Evolutionary conservation across 2,329 filamentous ascomycete species (phyloP), one percentile per base, ranked within the genome.

Genomic region (Ambrosiella beaveri): DNA sequence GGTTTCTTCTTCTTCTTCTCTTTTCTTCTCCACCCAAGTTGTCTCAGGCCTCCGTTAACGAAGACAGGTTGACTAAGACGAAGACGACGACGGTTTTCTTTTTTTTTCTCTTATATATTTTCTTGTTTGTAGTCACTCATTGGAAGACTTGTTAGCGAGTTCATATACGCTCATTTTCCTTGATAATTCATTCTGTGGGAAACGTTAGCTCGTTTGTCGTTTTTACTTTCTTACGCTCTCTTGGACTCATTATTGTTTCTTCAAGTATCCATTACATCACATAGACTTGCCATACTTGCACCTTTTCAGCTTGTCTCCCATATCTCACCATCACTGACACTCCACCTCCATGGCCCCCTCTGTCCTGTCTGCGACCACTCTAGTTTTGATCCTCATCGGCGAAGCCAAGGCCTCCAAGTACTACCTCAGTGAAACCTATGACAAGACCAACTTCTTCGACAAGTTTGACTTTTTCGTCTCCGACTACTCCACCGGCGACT

Each of bases 371-470:
- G 57, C 57, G 5, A 39, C 57, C 39, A 39, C 57, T 15, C 7
- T 54, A n/a, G 45, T 36, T 13, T 36, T 54, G 15, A 35, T 49
- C 38, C 47, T 60, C 47, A 35, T 57, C 17, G 49, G 51, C 17
- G 13, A 60, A 19, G 36, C 38, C 27, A 45, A 37, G 36, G 54
- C 50, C 17, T 39, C 57, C 37, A 19, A 44, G 41, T 55, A 57
- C 47, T 37, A 54, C 50, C 53, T 54, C 55, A 44, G 38, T 38
- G 54, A 62, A 41, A 59, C 54, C 17, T 62, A 60, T 39, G 55
- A 62, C 40, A 57, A 39, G 44, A 52, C 41, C 39, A 76, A 76
- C 67, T 76, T 77, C 65, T 73, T 75, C 47, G 66, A 71, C 63
- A 73, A 75, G 65, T 76, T 75, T 62, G 59, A 67, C 49, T 75